Base-by-base conservation (phyloP, 176 grass and related monocot genomes). In the Eleusine indica region DNA sequence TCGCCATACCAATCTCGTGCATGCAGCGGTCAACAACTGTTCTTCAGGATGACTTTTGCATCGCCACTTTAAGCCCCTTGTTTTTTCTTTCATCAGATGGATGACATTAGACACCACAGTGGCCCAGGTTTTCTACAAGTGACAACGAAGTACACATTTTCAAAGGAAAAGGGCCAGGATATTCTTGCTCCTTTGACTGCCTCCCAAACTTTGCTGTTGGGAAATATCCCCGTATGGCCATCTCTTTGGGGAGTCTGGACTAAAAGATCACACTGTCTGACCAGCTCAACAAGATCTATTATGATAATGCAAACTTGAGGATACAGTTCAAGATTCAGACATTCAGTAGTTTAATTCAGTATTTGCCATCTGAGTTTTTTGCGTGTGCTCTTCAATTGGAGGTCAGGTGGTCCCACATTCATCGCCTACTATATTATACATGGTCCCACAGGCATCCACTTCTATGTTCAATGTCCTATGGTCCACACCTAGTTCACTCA, bases 141-240 rank as follows among this genome's bases (percentile, higher is more conserved):
- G 83, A 82, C 38, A 72, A 17, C 46, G 21, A 67, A 66, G 44
- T 77, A 67, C 57, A 83, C 1, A 60, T 74, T 82, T 17, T 86
- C 21, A 40, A 48, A 12, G 21, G 47, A 79, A 71, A 38, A 48
- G 37, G 16, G 7, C 13, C n/a, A 2, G 39, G 58, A 35, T 51
- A 79, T 48, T 68, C 88, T 52, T 52, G 3, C 40, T 48, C 79
- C n/a, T 85, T 83, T 83, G 60, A 78, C 73, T 68, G 12, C 9
- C 42, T 78, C 73, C 83, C 66, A 82, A 77, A 9, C 21, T 81
- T 77, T 66, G 57, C 21, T n/a, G 51, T 39, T n/a, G 28, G 61
- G 75, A 56, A n/a, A 48, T 47, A 39, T 37, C 66, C 28, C 53
- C 22, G 29, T 30, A 13, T 3, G 74, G 77, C 44, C 30, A 16